A percentile compares a stretch with the other conserved stretches of the same genome.
Conservation (phyloP, 2,329 filamentous ascomycete species). For the Pseudogymnoascus sp. region DNA sequence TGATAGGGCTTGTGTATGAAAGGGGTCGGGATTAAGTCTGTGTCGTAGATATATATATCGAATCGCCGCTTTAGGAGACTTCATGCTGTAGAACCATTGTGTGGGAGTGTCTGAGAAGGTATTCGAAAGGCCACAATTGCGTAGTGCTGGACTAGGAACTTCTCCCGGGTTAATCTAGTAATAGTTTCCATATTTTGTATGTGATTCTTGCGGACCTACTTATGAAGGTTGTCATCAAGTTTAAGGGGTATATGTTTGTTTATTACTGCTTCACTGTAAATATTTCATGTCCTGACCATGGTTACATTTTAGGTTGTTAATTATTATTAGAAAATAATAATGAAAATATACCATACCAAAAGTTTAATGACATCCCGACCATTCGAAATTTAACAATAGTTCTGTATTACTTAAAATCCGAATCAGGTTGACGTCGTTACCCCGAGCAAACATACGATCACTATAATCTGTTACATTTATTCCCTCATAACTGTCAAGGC, state of each 20-base stretch:
- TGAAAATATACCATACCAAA: background rate
- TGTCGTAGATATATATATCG: background rate
- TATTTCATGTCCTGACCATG: background rate
- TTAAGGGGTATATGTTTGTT: background rate
- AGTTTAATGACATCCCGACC: background rate
- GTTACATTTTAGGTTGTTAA: background rate
- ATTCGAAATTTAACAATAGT: background rate
- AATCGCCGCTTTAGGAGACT: background rate
- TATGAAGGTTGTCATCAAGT: background rate
- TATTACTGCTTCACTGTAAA: background rate
- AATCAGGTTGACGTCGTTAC: background rate
- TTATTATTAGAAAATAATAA: background rate
- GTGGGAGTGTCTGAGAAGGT: background rate
- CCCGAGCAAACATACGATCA: background rate
- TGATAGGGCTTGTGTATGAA: background rate
- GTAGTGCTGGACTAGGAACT: background rate
- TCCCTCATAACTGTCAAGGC: background rate
- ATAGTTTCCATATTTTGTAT: background rate
- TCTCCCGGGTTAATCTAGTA: background rate
- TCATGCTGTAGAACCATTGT: background rate
- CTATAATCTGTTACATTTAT: background rate
- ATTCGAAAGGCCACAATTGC: background rate
- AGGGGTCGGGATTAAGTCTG: background rate
- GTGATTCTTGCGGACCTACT: background rate
- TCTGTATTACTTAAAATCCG: background rate